phyloP scores from a whole-genome alignment of 1,139 yeast species.

The Hansenula sp. region DNA sequence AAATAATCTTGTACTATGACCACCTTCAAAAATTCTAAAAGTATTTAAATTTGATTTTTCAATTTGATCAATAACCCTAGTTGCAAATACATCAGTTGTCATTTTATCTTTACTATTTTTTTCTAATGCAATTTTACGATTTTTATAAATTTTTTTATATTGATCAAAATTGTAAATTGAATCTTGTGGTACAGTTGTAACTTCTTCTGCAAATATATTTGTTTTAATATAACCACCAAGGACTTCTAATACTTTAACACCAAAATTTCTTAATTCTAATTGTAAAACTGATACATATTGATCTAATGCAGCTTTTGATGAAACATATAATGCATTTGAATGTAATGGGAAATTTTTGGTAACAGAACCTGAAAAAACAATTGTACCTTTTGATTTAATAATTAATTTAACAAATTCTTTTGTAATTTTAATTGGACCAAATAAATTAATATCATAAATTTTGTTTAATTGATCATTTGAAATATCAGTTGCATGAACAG shows the following conservation, averaged over 20 bases:
- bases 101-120: slow-evolving; percentile 36
- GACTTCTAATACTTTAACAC: slow-evolving; percentile 56
- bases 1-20: slow-evolving; percentile 10
- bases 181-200: slow-evolving; percentile 32
- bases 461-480: slow-evolving; percentile 42
- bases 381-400: slow-evolving; percentile 54
- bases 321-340: slow-evolving; percentile 50
- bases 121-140: slow-evolving; percentile 45
- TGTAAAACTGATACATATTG: slow-evolving; percentile 51
- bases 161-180: slow-evolving; percentile 43
- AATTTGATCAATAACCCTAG: slow-evolving; percentile 16
- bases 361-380: slow-evolving; percentile 64
- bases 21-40: slow-evolving; percentile 21
- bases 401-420: slow-evolving; percentile 49
- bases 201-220: slow-evolving; percentile 40
- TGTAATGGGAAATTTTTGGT: slow-evolving; percentile 60
- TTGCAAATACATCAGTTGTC: slow-evolving; percentile 19
- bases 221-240: slow-evolving; percentile 58
- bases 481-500: slow-evolving; percentile 54
- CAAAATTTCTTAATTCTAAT: slow-evolving; percentile 59
- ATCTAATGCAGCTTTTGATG: slow-evolving; percentile 63
- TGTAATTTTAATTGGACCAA: slow-evolving; percentile 52
- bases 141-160: slow-evolving; percentile 35
- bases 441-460: slow-evolving; percentile 56
- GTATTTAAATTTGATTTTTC: slow-evolving; percentile 14